phyloP scores from a whole-genome alignment of 1,284 basidiomycete genomes.

The Ceratobasidium sp. region DNA sequence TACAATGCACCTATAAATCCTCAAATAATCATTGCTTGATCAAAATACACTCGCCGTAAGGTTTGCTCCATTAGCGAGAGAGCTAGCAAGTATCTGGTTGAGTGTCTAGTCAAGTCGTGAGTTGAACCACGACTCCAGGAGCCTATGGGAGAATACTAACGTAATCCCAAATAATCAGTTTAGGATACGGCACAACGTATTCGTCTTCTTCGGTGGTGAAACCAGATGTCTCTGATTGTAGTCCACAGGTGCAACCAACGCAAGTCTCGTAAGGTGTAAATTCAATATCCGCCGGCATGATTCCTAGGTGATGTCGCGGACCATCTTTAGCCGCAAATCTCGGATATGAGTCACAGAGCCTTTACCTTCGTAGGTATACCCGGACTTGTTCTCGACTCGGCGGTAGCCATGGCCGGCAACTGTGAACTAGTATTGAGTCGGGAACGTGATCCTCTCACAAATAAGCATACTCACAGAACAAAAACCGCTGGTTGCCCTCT shows the following conservation, averaged over 20 bases:
- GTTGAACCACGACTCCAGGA: too few species aligned
- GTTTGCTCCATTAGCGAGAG: conserved; percentile 7
- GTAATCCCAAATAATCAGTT: conserved; percentile 17
- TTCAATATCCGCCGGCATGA: conserved; percentile 20
- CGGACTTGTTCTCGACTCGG: not conserved
- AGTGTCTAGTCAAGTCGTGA: not conserved
- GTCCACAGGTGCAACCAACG: conserved; percentile 6
- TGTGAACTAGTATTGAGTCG: not conserved
- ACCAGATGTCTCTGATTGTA: not conserved
- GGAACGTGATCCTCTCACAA: not conserved
- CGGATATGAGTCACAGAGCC: too few species aligned
- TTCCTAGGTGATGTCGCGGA: not conserved
- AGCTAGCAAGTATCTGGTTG: conserved; percentile 5
- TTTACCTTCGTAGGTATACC: conserved; percentile 14
- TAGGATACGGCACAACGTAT: not conserved
- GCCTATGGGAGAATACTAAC: not conserved
- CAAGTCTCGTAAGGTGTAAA: not conserved
- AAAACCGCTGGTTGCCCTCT: conserved; percentile 6
- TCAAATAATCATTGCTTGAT: too few species aligned
- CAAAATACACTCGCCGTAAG: conserved; percentile 18
- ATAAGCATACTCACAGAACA: conserved; percentile 15
- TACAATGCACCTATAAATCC: not conserved
- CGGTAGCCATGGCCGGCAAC: conserved; percentile 35
- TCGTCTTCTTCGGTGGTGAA: not conserved
- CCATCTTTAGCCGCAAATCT: not conserved